A percentile compares a stretch with the other conserved stretches of the same genome.
Conservation (phyloP, 495 filamentous ascomycete species). For the Trichoderma gamsii region DNA sequence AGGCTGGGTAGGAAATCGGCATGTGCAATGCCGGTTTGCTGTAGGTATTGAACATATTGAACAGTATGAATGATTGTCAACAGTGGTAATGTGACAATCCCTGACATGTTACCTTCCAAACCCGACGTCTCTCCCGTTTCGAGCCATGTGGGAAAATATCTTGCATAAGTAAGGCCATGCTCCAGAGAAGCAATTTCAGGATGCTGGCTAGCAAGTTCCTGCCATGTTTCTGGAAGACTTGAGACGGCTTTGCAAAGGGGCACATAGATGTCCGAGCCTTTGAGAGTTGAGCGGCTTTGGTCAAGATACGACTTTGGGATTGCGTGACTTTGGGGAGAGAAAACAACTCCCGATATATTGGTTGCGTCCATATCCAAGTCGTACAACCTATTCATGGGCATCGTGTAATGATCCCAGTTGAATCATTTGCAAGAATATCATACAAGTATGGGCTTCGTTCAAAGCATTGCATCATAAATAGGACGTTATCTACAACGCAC, state of each 20-base stretch:
- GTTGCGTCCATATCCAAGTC: background rate
- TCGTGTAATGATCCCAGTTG: background rate
- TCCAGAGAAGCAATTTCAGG: background rate
- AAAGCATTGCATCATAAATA: too few species aligned
- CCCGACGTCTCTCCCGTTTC: background rate
- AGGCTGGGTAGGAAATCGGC: background rate
- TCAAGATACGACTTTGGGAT: background rate
- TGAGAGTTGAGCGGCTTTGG: background rate
- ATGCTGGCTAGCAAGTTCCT: background rate
- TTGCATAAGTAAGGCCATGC: background rate
- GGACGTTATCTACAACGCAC: too few species aligned
- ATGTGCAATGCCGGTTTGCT: background rate
- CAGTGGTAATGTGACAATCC: conserved; percentile 2
- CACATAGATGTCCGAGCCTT: background rate
- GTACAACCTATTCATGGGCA: background rate
- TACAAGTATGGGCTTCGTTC: too few species aligned
- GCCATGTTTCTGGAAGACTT: background rate
- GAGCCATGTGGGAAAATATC: conserved; percentile 1
- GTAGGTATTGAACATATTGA: conserved; percentile 7
- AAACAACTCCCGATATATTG: background rate
- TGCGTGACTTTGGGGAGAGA: conserved; percentile 7
- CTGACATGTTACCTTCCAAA: conserved; percentile 7
- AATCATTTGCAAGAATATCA: background rate
- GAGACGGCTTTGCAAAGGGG: conserved; percentile 1
- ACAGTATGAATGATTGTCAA: background rate